A percentile compares a stretch with the other conserved stretches of the same genome.
Conservation (phyloP, 345 rosid genomes). For the Dovyalis caffra region DNA sequence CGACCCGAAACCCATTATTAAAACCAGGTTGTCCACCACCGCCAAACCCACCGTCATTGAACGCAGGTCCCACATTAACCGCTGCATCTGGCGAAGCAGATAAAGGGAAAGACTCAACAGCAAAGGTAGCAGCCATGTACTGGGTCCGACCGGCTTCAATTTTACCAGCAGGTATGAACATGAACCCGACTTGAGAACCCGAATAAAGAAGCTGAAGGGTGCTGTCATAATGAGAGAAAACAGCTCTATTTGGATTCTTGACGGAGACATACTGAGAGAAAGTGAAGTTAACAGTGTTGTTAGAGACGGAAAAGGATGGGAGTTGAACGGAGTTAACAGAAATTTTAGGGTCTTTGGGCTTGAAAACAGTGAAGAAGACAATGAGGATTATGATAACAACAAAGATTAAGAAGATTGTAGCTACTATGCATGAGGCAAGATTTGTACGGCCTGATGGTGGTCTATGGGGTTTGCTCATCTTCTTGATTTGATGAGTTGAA, state of each 20-base stretch:
- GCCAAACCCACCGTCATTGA: constrained; percentile 30
- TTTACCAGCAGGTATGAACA: constrained; percentile 98
- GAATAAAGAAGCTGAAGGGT: constrained; percentile 85
- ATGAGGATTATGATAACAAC: constrained; percentile 55
- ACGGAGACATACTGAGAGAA: constrained; percentile 88
- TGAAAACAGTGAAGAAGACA: constrained; percentile 91
- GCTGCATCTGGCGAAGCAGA: constrained; percentile 22
- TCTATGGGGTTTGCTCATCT: constrained; percentile 34
- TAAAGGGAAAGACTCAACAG: constrained; percentile 77
- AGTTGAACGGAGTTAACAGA: constrained; percentile 84
- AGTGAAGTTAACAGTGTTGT: constrained; percentile 85
- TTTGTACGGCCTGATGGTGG: constrained; percentile 65
- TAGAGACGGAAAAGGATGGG: constrained; percentile 82
- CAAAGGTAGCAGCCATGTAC: constrained; percentile 92
- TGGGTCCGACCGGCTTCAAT: constrained; percentile 73
- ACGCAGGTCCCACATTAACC: constrained; percentile 30
- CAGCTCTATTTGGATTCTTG: constrained; percentile 79
- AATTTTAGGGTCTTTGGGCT: constrained; percentile 86
- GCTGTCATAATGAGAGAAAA: constrained; percentile 89
- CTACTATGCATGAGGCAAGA: constrained; percentile 91
- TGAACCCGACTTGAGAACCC: constrained; percentile 87
- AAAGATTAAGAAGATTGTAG: constrained; percentile 77
- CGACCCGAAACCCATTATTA: constrained; percentile 46
- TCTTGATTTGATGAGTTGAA: not conserved
- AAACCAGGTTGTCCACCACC: constrained; percentile 8